Conservation (phyloP, 108 stramenopile genomes). For the Mediolabrus comicus region DNA sequence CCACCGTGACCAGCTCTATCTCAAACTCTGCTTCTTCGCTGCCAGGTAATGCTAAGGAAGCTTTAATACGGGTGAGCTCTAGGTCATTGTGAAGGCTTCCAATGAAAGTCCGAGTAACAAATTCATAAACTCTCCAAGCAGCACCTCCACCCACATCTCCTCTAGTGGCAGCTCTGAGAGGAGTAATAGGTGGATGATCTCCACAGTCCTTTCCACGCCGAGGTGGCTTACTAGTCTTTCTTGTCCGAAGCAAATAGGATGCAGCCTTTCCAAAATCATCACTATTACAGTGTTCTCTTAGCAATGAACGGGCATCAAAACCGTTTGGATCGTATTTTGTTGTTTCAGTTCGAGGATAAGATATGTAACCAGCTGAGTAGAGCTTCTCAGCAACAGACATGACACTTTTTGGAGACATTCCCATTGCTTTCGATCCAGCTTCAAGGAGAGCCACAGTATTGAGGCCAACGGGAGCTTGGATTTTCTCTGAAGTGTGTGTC, state of each 20-base stretch:
- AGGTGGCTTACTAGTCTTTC: conserved; percentile 39
- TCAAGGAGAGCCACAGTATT: conserved; percentile 36
- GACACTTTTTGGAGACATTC: conserved; percentile 34
- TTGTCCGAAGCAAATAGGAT: conserved; percentile 37
- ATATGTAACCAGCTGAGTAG: conserved; percentile 63
- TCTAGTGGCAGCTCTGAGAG: conserved; percentile 16
- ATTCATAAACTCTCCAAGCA: conserved; percentile 41
- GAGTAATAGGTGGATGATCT: conserved; percentile 43
- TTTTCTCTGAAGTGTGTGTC: neutral
- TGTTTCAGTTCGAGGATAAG: conserved; percentile 80
- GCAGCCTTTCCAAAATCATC: conserved; percentile 45
- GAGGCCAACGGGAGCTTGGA: conserved; percentile 20
- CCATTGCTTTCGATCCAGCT: conserved; percentile 40
- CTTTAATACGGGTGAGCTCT: conserved; percentile 2
- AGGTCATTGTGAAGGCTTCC: conserved; percentile 34
- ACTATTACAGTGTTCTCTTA: conserved; percentile 30
- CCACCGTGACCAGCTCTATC: conserved; percentile 23
- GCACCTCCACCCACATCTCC: conserved; percentile 20
- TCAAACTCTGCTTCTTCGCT: conserved; percentile 24
- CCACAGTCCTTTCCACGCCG: conserved; percentile 47
- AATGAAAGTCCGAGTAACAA: conserved; percentile 25
- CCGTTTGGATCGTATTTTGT: conserved; percentile 55
- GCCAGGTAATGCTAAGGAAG: neutral
- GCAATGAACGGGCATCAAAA: conserved; percentile 38
- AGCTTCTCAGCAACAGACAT: conserved; percentile 49